phyloP scores from a whole-genome alignment of 257 asterid species.

The Lycium barbarum region DNA sequence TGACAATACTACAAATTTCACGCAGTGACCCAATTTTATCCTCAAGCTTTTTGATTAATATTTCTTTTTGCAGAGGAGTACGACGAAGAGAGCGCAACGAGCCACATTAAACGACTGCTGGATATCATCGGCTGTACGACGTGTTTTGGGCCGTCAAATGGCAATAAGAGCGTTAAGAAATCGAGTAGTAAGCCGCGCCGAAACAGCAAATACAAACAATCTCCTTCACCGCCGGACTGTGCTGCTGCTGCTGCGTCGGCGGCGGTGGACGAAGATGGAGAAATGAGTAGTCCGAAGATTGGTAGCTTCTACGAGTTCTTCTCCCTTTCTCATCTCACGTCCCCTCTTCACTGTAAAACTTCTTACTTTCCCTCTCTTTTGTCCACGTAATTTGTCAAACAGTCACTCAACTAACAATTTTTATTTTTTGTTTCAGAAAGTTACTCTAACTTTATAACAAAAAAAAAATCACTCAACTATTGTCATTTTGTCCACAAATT shows the following conservation, averaged over 20 bases:
- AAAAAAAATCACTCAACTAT: too few species aligned
- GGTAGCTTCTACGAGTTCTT: constrained; percentile 95
- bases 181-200: constrained; percentile 41
- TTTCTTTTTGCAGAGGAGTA: constrained; percentile 72
- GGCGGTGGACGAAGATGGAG: constrained; percentile 73
- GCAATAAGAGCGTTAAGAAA: constrained; percentile 56
- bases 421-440: too few species aligned
- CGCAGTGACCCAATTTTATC: constrained; percentile 28
- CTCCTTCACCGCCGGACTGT: constrained; percentile 35
- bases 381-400: too few species aligned
- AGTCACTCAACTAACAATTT: too few species aligned
- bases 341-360: constrained; percentile 82
- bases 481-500: too few species aligned
- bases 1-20: constrained; percentile 26
- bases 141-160: constrained; percentile 81
- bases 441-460: too few species aligned
- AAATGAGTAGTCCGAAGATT: constrained; percentile 79
- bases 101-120: constrained; percentile 80
- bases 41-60: constrained; percentile 28
- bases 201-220: constrained; percentile 36
- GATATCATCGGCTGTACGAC: constrained; percentile 87
- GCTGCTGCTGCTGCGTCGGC: constrained; percentile 32
- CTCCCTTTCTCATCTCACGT: constrained; percentile 90
- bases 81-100: constrained; percentile 77
- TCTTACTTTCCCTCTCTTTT: too few species aligned